These are phyloP conservation scores for Noccaea bulbosa DNA, from an alignment of 345 rosid genomes.

Conservation along the genomic window DNA sequence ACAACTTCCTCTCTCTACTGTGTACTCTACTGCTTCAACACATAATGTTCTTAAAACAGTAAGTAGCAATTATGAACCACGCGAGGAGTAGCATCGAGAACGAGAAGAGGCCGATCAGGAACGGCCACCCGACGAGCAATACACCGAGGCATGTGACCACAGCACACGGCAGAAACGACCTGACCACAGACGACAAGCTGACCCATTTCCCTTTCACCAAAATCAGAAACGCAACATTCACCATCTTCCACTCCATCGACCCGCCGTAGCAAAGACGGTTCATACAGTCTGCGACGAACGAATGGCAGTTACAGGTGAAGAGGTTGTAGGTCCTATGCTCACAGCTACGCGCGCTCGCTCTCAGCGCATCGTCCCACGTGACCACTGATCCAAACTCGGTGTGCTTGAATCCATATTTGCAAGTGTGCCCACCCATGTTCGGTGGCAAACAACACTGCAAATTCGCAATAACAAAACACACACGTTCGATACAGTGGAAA, in stretches of 20 bases:
- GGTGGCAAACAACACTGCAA: constrained; percentile 92
- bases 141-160: constrained; percentile 64
- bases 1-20: background rate
- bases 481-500: background rate
- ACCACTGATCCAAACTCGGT: constrained; percentile 68
- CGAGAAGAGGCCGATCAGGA: constrained; percentile 69
- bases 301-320: constrained; percentile 92
- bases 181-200: constrained; percentile 54
- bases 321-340: constrained; percentile 85
- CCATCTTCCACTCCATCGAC: constrained; percentile 91
- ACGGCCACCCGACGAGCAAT: constrained; percentile 74
- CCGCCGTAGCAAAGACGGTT: constrained; percentile 74
- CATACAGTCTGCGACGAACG: constrained; percentile 77
- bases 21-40: constrained; percentile 45
- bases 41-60: constrained; percentile 60
- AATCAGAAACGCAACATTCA: constrained; percentile 64
- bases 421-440: constrained; percentile 73
- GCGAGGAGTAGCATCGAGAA: constrained; percentile 62
- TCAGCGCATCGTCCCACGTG: constrained; percentile 86
- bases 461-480: constrained; percentile 13
- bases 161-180: constrained; percentile 77
- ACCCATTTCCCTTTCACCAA: constrained; percentile 77
- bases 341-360: constrained; percentile 52
- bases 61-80: constrained; percentile 76
- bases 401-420: constrained; percentile 75